Evolutionary conservation across 345 rosid genomes (phyloP), one percentile per base, ranked within the genome.

Genomic region (Mercurialis annua): DNA sequence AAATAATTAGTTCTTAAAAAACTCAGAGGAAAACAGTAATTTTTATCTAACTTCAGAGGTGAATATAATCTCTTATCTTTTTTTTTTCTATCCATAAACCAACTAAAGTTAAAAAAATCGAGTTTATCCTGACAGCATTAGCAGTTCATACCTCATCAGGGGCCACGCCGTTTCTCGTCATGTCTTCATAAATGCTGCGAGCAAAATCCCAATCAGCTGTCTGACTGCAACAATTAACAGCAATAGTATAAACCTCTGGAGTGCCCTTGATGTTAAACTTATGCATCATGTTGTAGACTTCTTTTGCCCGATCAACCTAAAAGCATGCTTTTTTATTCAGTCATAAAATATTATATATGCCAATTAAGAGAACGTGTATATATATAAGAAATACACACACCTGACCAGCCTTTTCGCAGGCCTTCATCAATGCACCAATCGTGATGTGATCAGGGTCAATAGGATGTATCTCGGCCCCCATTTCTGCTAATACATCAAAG

Each of bases 371-470:
- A 40, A 15, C 24, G 46, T 30, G 26, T 29, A 36, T 43, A 61
- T 54, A 65, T 44, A 68, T 33, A 69, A 31, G 20, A 8, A 17
- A 47, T 54, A 49, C 51, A 76, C 84, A 51, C 71, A 90, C 98
- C 90, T 90, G 92, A 49, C 90, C 90, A 74, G 94, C 89, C 65
- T 86, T 86, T 72, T 90, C 74, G 67, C 98, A 93, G 18, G 98
- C 98, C 76, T 80, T 90, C 58, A 90, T 87, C 75, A 93, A 73
- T 53, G 98, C 92, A 73, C 97, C 98, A 26, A 93, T 73, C 26
- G 98, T 90, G 43, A 93, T 59, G 64, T 93, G 94, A 79, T 93
- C 97, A 75, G 98, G 98, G 59, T 93, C 98, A 77, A 93, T 83
- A 67, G 98, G 98, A 36, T 84, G 97, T 21, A 71, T 67, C 82